Base-by-base conservation (phyloP, 2,329 filamentous ascomycete genomes). In the Epichloe aotearoae region DNA sequence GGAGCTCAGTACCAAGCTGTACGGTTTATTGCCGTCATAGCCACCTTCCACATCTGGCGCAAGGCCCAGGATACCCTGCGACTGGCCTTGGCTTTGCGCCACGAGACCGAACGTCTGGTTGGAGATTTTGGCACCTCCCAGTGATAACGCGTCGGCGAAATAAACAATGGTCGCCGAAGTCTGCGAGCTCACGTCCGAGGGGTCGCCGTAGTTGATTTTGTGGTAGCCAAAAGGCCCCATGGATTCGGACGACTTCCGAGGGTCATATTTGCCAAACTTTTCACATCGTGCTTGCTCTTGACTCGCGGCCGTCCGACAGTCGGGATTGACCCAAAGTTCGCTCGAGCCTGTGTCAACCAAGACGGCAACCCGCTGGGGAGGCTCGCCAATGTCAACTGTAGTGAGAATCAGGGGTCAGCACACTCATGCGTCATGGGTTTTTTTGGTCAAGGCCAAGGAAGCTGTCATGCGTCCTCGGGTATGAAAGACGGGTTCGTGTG, bases 261-360 rank as follows among this genome's bases (percentile, higher is more conserved):
- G 70, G 40, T 75, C 64, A 56, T 75, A 78, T 40, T 65, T 61
- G 3, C 74, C 69, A 48, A 72, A 72, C 0, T 55, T 39, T 0
- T 54, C 12, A 58, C 74, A 78, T 44, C 70, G 49, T 3, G 59
- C 56, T 37, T 71, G 63, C 1, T 57, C 56, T 6, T 62, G 54
- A 5, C 63, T 62, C 5, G 61, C 65, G 0, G 73, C 66, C 5
- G 64, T 66, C 4, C 58, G 49, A 58, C 75, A 79, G 49, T 70
- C 63, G 1, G 75, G 74, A 53, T 78, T 75, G 42, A 77, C 72
- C 75, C 75, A 79, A 7, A 78, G 68, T 58, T 77, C 73, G 54
- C 71, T 72, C 5, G 75, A 78, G 15, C 75, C 75, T 0, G 73
- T 76, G 53, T 76, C 73, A 50, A 76, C 64, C 38, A 75, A 66